A percentile compares a stretch with the other conserved stretches of the same genome.
Conservation (phyloP, 2,329 filamentous ascomycete genomes). For the Leptographium wingfieldii region DNA sequence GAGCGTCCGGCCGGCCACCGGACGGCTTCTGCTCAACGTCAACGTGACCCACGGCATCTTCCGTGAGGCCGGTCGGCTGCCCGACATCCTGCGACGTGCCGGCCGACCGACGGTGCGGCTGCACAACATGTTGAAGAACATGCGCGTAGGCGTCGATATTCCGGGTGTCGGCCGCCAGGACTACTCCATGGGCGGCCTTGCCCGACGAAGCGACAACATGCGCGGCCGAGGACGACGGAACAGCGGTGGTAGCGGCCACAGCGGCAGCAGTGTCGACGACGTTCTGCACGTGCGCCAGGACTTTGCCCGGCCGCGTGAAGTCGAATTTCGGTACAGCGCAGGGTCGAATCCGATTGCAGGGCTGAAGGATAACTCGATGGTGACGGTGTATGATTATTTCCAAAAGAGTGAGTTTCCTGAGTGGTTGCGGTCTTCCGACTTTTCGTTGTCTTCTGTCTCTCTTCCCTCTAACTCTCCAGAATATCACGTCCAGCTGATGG, state of each 20-base stretch:
- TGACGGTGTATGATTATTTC: conserved; percentile 5
- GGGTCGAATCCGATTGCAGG: neutral
- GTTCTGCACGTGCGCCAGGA: neutral
- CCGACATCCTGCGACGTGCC: conserved; percentile 17
- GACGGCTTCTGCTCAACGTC: conserved; percentile 39
- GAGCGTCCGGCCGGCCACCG: conserved; percentile 40
- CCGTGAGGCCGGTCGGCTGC: conserved; percentile 24
- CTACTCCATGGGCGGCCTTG: conserved; percentile 13
- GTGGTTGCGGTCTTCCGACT: neutral
- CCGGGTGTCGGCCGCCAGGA: conserved; percentile 21
- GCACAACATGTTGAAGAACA: conserved; percentile 4
- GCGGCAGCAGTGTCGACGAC: neutral
- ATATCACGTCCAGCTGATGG: neutral
- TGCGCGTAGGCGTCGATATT: conserved; percentile 19
- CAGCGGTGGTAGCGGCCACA: neutral
- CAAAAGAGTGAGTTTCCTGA: conserved; percentile 5
- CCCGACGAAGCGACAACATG: conserved; percentile 4
- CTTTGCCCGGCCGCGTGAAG: conserved; percentile 1
- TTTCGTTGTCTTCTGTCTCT: too few species aligned
- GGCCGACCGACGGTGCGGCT: conserved; percentile 4
- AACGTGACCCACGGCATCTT: conserved; percentile 45
- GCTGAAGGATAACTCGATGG: neutral
- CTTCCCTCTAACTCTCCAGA: neutral
- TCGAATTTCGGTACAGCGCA: neutral
- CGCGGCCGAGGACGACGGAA: neutral